Conservation (phyloP, 176 grass and related monocot genomes). For the Zoysia pacifica region DNA sequence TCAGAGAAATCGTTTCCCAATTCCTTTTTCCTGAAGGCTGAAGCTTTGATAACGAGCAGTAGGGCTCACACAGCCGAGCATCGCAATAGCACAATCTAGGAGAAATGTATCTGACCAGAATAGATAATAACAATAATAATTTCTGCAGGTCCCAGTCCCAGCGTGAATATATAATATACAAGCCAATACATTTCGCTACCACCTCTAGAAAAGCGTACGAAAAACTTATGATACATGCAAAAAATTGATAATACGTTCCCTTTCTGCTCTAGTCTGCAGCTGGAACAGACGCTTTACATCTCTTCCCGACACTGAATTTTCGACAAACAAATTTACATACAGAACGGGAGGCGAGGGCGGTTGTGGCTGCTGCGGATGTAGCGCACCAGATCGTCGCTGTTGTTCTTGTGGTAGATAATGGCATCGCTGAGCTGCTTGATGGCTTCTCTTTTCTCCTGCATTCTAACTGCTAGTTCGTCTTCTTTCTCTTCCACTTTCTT, state of each 20-base stretch:
- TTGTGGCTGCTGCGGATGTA: constrained; percentile 53
- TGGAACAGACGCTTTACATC: constrained; percentile 33
- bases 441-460: constrained; percentile 86
- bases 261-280: neutral
- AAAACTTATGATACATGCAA: constrained; percentile 26
- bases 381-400: constrained; percentile 53
- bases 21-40: too few species aligned
- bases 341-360: constrained; percentile 48
- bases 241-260: neutral
- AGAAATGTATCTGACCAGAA: neutral
- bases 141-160: neutral
- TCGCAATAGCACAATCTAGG: too few species aligned
- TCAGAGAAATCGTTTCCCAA: too few species aligned
- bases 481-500: constrained; percentile 58
- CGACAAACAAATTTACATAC: constrained; percentile 38
- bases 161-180: constrained; percentile 27
- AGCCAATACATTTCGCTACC: constrained; percentile 6
- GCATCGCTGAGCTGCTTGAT: constrained; percentile 76
- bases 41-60: too few species aligned
- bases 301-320: neutral
- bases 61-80: too few species aligned
- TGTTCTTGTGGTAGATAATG: constrained; percentile 82
- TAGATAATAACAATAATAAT: neutral
- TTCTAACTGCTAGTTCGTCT: constrained; percentile 56
- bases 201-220: neutral